A percentile compares a stretch with the other conserved stretches of the same genome.
Conservation (phyloP, 1,284 basidiomycete genomes). For the Pseudozyma pruni region DNA sequence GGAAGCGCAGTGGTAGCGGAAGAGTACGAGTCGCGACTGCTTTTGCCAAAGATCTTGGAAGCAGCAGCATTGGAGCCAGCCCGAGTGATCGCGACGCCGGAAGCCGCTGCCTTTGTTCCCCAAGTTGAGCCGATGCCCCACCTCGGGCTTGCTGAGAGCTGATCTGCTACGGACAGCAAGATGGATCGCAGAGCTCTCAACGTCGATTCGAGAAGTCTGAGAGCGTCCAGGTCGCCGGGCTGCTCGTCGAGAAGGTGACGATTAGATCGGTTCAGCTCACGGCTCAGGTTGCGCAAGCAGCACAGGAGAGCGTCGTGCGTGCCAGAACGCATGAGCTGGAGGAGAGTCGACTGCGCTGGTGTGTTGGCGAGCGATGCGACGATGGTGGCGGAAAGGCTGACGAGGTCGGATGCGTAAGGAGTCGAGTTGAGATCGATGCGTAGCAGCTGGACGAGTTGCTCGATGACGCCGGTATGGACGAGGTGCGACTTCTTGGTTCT, state of each 20-base stretch:
- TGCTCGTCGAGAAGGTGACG: conserved; percentile 24
- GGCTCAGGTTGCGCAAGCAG: conserved; percentile 28
- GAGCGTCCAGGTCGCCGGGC: conserved; percentile 9
- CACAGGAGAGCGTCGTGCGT: conserved; percentile 43
- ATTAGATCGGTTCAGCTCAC: conserved; percentile 9
- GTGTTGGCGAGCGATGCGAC: conserved; percentile 49
- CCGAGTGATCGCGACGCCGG: conserved; percentile 32
- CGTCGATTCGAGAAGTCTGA: conserved; percentile 43
- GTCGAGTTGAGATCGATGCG: conserved; percentile 31
- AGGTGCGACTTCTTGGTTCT: conserved; percentile 48
- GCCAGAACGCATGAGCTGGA: conserved; percentile 42
- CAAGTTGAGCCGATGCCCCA: conserved; percentile 60
- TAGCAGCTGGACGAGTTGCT: conserved; percentile 43
- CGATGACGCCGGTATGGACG: conserved; percentile 38
- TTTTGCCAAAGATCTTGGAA: conserved; percentile 47
- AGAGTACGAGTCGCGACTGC: conserved; percentile 23
- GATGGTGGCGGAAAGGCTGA: conserved; percentile 46
- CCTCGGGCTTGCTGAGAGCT: conserved; percentile 55
- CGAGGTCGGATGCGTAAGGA: conserved; percentile 24
- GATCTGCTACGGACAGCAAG: conserved; percentile 55
- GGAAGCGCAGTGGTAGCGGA: conserved; percentile 11
- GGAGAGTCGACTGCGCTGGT: conserved; percentile 35
- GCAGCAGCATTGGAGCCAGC: conserved; percentile 21
- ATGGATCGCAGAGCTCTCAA: conserved; percentile 57
- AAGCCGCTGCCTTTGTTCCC: conserved; percentile 36